Percentiles rank a stretch among this genome's conserved stretches.
These are phyloP conservation scores for Eimeria brunetti DNA, from an alignment of 169 alveolate species.

Conservation along the genomic window DNA sequence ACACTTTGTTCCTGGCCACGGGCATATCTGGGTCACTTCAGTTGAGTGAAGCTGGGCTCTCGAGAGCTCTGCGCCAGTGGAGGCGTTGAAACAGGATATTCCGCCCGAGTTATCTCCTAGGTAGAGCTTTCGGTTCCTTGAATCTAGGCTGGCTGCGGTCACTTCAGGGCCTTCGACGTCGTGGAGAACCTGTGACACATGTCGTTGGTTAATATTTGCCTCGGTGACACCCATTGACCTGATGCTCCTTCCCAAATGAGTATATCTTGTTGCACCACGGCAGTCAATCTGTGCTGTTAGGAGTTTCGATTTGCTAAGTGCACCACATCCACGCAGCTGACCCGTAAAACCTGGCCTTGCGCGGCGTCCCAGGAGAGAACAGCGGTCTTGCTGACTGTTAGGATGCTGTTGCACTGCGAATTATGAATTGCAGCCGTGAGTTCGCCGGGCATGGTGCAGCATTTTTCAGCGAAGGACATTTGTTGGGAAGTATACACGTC, in stretches of 20 bases:
- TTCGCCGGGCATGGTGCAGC: constrained; percentile 56
- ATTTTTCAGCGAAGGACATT: constrained; percentile 42
- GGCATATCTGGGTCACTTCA: constrained; percentile 50
- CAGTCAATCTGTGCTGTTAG: background rate
- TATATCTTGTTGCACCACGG: too few species aligned
- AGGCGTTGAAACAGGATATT: constrained; percentile 43
- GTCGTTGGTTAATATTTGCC: background rate
- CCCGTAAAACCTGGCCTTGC: constrained; percentile 57
- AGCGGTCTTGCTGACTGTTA: constrained; percentile 39
- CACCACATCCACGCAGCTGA: background rate
- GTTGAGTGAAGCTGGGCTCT: constrained; percentile 14
- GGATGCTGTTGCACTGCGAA: constrained; percentile 56
- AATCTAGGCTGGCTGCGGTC: constrained; percentile 70
- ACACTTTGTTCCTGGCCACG: constrained; percentile 57
- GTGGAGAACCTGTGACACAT: constrained; percentile 30
- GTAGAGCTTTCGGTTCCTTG: constrained; percentile 62
- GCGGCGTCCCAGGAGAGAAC: constrained; percentile 65
- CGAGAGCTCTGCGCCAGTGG: constrained; percentile 48
- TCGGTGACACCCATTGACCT: background rate
- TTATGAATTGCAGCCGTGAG: constrained; percentile 59
- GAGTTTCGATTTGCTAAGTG: background rate
- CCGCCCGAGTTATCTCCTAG: constrained; percentile 50
- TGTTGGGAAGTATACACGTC: constrained; percentile 61
- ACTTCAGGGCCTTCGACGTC: constrained; percentile 43
- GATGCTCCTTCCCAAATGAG: background rate